These are phyloP conservation scores for Alternaria sp. DNA, from an alignment of 2,329 filamentous ascomycete genomes.

Conservation along the genomic window DNA sequence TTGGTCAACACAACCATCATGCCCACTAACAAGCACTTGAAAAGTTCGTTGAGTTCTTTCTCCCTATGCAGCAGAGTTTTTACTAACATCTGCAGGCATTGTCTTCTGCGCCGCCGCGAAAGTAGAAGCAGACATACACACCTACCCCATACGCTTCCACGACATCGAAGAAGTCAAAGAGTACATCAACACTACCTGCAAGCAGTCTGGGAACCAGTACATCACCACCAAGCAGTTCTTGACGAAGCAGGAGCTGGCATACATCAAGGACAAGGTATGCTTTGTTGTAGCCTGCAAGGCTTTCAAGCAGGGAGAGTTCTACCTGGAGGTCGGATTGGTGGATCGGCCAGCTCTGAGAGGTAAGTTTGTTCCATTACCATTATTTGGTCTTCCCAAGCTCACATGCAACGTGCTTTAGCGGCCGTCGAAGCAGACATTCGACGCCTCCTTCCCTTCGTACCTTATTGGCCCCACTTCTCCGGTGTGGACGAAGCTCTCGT, in stretches of 20 bases:
- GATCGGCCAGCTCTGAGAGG: not conserved
- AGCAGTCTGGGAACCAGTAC: not conserved
- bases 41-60: not conserved
- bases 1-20: not conserved
- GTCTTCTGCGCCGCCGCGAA: not conserved
- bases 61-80: not conserved
- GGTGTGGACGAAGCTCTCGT: not conserved
- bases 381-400: not conserved
- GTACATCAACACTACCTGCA: not conserved
- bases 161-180: slow-evolving; percentile 11
- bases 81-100: not conserved
- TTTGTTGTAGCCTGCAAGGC: slow-evolving; percentile 15
- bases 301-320: slow-evolving; percentile 13
- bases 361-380: not conserved
- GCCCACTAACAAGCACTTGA: not conserved
- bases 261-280: slow-evolving; percentile 8
- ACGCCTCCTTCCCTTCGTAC: not conserved
- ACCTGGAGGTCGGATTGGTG: not conserved
- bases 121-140: not conserved
- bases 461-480: not conserved
- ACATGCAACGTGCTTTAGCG: not conserved
- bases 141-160: slow-evolving; percentile 10
- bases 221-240: not conserved
- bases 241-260: not conserved
- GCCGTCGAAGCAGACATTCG: not conserved